phyloP scores from a whole-genome alignment of 2,329 filamentous ascomycete species.

The Pseudogymnoascus sp. region DNA sequence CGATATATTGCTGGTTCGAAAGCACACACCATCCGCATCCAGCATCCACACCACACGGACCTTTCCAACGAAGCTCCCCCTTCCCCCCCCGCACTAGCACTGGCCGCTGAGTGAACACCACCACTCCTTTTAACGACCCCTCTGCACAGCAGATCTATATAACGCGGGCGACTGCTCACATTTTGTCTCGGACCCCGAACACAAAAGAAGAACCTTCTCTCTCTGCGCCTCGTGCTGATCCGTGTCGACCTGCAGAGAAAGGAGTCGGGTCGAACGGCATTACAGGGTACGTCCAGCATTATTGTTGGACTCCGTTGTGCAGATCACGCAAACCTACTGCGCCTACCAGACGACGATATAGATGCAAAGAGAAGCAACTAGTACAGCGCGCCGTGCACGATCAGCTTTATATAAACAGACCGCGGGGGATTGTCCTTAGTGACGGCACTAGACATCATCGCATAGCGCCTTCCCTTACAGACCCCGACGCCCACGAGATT shows the following conservation, averaged over 20 bases:
- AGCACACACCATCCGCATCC: background rate
- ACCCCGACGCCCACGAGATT: background rate
- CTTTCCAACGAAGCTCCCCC: constrained; percentile 6
- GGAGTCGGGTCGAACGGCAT: background rate
- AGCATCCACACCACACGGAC: constrained; percentile 5
- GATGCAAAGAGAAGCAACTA: background rate
- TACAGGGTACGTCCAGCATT: constrained; percentile 3
- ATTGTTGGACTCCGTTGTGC: background rate
- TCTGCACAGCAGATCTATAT: constrained; percentile 8
- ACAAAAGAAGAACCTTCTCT: background rate
- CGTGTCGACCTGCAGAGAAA: background rate
- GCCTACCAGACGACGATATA: background rate
- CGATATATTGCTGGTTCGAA: background rate
- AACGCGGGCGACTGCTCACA: constrained; percentile 3
- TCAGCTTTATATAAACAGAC: constrained; percentile 1
- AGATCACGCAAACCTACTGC: constrained; percentile 3
- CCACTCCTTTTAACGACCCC: constrained; percentile 7
- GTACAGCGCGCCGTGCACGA: background rate
- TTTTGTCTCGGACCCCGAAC: constrained; percentile 6
- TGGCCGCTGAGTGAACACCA: constrained; percentile 2
- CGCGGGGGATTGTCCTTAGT: background rate
- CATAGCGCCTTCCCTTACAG: background rate
- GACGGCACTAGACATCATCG: background rate
- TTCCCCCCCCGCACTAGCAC: background rate
- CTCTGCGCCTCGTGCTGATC: background rate